These are phyloP conservation scores for Tephrocybe sp. DNA, from an alignment of 768 basidiomycete genomes.

Conservation along the genomic window DNA sequence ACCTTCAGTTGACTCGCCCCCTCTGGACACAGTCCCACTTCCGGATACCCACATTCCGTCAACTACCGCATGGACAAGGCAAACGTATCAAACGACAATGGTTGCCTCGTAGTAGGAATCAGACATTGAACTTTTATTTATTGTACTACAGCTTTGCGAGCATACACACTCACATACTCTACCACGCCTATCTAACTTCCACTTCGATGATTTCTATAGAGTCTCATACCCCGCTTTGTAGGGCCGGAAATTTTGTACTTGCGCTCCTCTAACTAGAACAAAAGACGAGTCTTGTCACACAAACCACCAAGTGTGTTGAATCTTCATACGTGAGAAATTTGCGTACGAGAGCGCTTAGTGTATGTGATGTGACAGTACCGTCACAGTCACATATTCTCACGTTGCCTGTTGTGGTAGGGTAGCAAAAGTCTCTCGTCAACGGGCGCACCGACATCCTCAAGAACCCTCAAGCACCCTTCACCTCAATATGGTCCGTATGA, in stretches of 20 bases:
- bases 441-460: slow-evolving; percentile 43
- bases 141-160: slow-evolving; percentile 6
- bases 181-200: slow-evolving; percentile 11
- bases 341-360: no score
- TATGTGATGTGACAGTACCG: no score
- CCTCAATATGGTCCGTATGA: slow-evolving; percentile 47
- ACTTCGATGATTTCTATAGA: slow-evolving; percentile 12
- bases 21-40: slow-evolving; percentile 19
- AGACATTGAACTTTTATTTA: slow-evolving; percentile 9
- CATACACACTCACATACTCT: slow-evolving; percentile 10
- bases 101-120: slow-evolving; percentile 15
- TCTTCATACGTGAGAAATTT: no score
- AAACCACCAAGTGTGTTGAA: no score
- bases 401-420: slow-evolving; percentile 22
- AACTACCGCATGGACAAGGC: slow-evolving; percentile 15
- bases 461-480: slow-evolving; percentile 40
- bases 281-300: no score
- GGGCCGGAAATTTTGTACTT: slow-evolving; percentile 1
- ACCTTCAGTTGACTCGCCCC: slow-evolving; percentile 41
- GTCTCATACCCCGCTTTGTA: slow-evolving; percentile 11
- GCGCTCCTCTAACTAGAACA: no score
- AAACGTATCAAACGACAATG: slow-evolving; percentile 13
- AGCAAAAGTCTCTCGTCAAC: slow-evolving; percentile 39
- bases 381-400: slow-evolving; percentile 32
- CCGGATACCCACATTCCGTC: slow-evolving; percentile 14